These are phyloP conservation scores for Phoma sp. DNA, from an alignment of 2,329 filamentous ascomycete species.

Conservation along the genomic window DNA sequence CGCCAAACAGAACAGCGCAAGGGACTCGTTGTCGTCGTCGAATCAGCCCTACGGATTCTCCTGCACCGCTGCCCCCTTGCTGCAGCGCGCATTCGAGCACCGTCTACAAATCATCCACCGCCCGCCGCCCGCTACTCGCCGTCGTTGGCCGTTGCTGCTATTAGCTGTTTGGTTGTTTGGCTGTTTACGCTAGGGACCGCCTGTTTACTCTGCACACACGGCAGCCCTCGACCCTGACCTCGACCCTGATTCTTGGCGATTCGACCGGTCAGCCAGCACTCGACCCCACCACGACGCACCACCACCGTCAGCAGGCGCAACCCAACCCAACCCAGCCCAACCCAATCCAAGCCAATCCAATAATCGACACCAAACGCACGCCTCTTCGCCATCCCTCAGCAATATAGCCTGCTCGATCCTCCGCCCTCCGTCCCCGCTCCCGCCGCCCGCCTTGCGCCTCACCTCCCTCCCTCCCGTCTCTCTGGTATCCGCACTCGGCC, in stretches of 20 bases:
- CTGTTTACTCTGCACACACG: slow-evolving; percentile 9
- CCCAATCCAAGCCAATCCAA: too few species aligned
- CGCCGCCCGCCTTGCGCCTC: too few species aligned
- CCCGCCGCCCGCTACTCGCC: not conserved
- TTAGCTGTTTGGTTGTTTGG: too few species aligned
- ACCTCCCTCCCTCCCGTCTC: not conserved
- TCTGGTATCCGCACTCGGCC: slow-evolving; percentile 41
- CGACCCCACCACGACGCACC: slow-evolving; percentile 15
- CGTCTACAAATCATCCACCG: not conserved
- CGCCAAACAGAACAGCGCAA: slow-evolving; percentile 10
- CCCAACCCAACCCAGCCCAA: too few species aligned
- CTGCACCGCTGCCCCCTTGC: slow-evolving; percentile 17
- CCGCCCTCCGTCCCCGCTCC: too few species aligned
- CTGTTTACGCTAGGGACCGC: slow-evolving; percentile 11
- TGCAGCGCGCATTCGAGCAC: not conserved
- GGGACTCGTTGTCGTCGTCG: slow-evolving; percentile 21
- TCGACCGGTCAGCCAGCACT: slow-evolving; percentile 13
- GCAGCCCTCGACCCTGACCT: too few species aligned
- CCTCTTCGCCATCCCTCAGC: too few species aligned
- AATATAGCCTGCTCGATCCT: too few species aligned
- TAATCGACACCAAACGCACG: too few species aligned
- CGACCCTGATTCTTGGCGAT: not conserved
- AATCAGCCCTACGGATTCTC: slow-evolving; percentile 30
- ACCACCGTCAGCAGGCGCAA: not conserved
- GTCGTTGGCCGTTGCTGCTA: too few species aligned